Conservation (phyloP, 768 basidiomycete species). For the Lanmaoa rubissima region DNA sequence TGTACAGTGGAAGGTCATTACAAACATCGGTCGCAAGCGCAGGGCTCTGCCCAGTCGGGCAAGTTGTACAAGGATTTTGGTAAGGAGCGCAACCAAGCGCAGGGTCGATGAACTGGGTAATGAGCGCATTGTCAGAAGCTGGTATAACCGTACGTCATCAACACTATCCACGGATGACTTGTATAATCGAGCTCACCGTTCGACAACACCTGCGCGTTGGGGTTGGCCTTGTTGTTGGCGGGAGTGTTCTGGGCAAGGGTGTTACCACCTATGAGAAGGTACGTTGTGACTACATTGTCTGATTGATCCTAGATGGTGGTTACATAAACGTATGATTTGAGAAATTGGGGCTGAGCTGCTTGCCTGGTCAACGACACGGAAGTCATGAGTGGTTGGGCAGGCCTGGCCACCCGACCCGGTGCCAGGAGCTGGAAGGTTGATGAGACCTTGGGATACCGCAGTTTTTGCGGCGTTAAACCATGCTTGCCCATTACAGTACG, state of each 20-base stretch:
- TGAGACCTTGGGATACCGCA: slow-evolving; percentile 21
- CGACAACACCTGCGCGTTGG: slow-evolving; percentile 20
- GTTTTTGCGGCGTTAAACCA: slow-evolving; percentile 24
- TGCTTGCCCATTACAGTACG: slow-evolving; percentile 23
- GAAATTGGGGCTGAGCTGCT: not conserved
- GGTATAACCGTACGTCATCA: not conserved
- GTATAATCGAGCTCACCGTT: slow-evolving; percentile 15
- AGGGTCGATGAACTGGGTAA: slow-evolving; percentile 27
- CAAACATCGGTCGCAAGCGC: slow-evolving; percentile 26
- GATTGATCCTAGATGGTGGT: slow-evolving; percentile 25
- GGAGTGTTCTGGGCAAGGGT: slow-evolving; percentile 30
- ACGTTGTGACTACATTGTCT: slow-evolving; percentile 29
- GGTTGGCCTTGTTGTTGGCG: slow-evolving; percentile 24
- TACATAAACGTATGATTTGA: not conserved
- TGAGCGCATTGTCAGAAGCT: slow-evolving; percentile 29
- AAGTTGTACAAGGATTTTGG: slow-evolving; percentile 28
- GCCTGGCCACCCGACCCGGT: slow-evolving; percentile 19
- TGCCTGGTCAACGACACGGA: slow-evolving; percentile 28
- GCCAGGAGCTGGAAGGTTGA: slow-evolving; percentile 22
- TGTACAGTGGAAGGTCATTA: not conserved
- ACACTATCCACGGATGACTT: not conserved
- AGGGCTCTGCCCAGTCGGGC: slow-evolving; percentile 16
- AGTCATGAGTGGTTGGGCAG: slow-evolving; percentile 28
- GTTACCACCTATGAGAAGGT: slow-evolving; percentile 22
- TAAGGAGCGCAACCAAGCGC: slow-evolving; percentile 24